These are phyloP conservation scores for Pseudonitzschia delicatissima DNA, from an alignment of 108 stramenopile species.

Conservation along the genomic window DNA sequence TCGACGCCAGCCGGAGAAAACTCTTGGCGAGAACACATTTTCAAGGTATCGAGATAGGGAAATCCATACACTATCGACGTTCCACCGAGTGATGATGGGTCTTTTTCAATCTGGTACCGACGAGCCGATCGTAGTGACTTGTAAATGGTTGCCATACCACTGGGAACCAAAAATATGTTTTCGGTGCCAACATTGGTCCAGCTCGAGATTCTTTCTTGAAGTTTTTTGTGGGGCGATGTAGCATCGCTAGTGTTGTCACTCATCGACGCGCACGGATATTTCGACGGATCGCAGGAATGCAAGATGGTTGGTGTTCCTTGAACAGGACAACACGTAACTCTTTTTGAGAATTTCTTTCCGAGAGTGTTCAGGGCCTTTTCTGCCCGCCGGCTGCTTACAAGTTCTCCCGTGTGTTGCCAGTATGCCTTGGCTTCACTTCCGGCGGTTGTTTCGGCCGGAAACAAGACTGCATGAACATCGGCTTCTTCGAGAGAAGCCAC, in stretches of 20 bases:
- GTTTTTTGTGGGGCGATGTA: constrained; percentile 11
- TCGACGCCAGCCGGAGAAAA: constrained; percentile 53
- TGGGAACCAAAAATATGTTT: constrained; percentile 46
- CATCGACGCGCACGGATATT: background rate
- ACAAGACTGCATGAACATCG: constrained; percentile 51
- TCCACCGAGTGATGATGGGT: constrained; percentile 32
- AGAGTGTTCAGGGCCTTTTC: constrained; percentile 27
- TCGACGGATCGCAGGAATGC: constrained; percentile 22
- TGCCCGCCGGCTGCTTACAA: constrained; percentile 54
- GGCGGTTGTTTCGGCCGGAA: constrained; percentile 52
- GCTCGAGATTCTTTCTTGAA: constrained; percentile 34
- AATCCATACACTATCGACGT: constrained; percentile 70
- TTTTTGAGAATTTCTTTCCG: constrained; percentile 24
- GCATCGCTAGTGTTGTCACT: background rate
- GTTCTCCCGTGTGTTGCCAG: constrained; percentile 77
- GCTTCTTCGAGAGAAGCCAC: constrained; percentile 27
- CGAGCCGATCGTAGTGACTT: constrained; percentile 43
- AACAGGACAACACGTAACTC: constrained; percentile 28
- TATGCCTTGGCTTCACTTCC: constrained; percentile 66
- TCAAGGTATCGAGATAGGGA: constrained; percentile 76
- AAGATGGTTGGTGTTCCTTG: constrained; percentile 23
- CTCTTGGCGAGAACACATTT: constrained; percentile 58
- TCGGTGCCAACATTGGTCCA: constrained; percentile 44
- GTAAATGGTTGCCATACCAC: constrained; percentile 67
- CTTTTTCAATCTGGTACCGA: constrained; percentile 31